Percentiles rank a stretch among this genome's conserved stretches.
phyloP scores from a whole-genome alignment of 306 rosid species.

The Begonia fuchsioides region DNA sequence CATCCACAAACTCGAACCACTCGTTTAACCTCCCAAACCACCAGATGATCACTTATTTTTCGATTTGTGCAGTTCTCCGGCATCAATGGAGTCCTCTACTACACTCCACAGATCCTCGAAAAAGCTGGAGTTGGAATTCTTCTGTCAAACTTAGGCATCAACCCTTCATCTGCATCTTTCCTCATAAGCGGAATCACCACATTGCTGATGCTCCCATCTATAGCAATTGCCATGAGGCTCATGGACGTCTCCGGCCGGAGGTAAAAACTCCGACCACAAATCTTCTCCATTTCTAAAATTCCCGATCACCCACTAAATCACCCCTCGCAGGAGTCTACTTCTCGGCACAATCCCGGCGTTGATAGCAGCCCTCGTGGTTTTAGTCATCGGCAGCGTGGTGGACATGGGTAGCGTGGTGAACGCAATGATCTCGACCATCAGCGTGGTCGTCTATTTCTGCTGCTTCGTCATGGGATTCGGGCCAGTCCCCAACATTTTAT shows the following conservation, averaged over 20 bases:
- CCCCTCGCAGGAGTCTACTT: constrained; percentile 18
- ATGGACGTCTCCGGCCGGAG: constrained; percentile 27
- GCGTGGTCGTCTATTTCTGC: constrained; percentile 29
- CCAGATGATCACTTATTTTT: not conserved
- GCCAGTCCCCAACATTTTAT: constrained; percentile 31
- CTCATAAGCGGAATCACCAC: constrained; percentile 30
- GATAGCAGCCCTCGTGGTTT: constrained; percentile 16
- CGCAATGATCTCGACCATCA: constrained; percentile 20
- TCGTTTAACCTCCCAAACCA: no score
- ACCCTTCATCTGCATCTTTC: constrained; percentile 23
- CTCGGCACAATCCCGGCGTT: constrained; percentile 20
- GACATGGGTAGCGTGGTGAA: constrained; percentile 17
- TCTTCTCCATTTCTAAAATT: not conserved
- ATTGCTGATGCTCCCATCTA: constrained; percentile 27
- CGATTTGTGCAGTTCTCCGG: constrained; percentile 21
- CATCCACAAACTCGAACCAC: not conserved
- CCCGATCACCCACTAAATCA: not conserved
- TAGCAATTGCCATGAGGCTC: constrained; percentile 28
- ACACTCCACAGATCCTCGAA: constrained; percentile 31
- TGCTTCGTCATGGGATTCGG: constrained; percentile 30
- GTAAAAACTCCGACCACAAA: constrained; percentile 8
- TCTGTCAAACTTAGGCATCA: constrained; percentile 19
- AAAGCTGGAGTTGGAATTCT: constrained; percentile 31
- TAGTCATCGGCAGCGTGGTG: constrained; percentile 18
- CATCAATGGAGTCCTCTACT: constrained; percentile 30